Evolutionary conservation across 1,284 basidiomycete species (phyloP), one percentile per base, ranked within the genome.

Genomic region (Tranzscheliella williamsii): DNA sequence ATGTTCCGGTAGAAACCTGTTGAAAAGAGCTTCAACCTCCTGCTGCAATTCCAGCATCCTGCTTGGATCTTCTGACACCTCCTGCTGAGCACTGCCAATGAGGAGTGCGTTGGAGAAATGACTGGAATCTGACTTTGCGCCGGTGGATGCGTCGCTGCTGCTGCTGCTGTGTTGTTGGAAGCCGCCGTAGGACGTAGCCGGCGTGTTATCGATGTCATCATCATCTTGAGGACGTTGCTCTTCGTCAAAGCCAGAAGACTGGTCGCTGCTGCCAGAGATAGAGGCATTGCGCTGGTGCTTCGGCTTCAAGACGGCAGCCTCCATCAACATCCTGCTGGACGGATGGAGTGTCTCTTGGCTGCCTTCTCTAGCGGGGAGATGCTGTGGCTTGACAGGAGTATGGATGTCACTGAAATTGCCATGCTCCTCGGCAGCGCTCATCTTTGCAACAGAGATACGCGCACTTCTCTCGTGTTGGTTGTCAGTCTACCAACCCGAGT

Each of bases 161-260:
- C 37, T 33, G 29, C 42, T 40, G 12, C 48, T 42, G n/a, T n/a
- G n/a, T n/a, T n/a, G n/a, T n/a, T n/a, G 27, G 20, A 56, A 56
- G 37, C 45, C 58, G 15, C 48, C 53, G 22, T 46, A 56, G 22
- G 53, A 56, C 39, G 58, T 62, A 17, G 58, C 58, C 9, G 58
- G 58, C 9, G 58, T 62, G 20, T 62, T 55, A 44, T 62, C 58
- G 38, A 62, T 55, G 27, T 55, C 57, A 34, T 61, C 57, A 30
- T 61, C 42, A 9, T 29, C 26, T 9, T 9, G 9, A 29, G 26
- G n/a, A n/a, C n/a, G 31, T n/a, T 45, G 42, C 21, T 54, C 57
- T 5, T 51, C 27, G 37, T 61, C 57, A 24, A 61, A 61, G 23
- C 24, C 41, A 20, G 50, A 61, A 11, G 57, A 61, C n/a, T 37